Evolutionary conservation across 805 yeast genomes (phyloP), one percentile per base, ranked within the genome.

Genomic region (Nakazawaea ambrosiae): DNA sequence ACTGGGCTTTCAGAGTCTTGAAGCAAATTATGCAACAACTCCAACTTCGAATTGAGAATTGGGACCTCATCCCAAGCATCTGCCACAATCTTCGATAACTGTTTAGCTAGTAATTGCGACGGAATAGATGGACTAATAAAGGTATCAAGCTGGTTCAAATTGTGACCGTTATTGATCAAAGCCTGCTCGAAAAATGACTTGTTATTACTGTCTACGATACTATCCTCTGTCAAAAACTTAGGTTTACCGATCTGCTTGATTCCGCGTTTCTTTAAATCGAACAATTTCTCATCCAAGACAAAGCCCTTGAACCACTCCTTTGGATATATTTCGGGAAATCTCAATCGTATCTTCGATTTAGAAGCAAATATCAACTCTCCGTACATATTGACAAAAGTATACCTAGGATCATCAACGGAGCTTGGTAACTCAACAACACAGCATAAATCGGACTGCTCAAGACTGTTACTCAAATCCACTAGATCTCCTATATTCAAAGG

Each of bases 401-500:
- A 81, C 23, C 78, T 57, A 19, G 75, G 72, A 32, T 77, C 79
- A 14, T 61, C 60, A 2, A 70, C 51, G 4, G 60, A 51, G 4
- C 50, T 45, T 0, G 89, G 89, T 19, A 73, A 54, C 19, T 65
- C 70, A 1, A 69, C 76, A 24, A 82, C 67, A 34, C 80, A 70
- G 20, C 73, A 70, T 15, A 80, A 57, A 34, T 66, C 68, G 4
- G 68, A 58, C 27, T 64, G 65, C 34, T 68, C 59, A 33, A 65
- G 49, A 5, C 55, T 63, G 1, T 60, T 55, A 11, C 62, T 58
- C 14, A 80, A 50, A 14, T 76, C 70, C 4, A 80, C 87, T 33
- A 80, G 58, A 53, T 82, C 89, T 32, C 90, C 89, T 3, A 76
- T 59, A 6, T 60, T 45, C 12, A 76, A 33, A 31, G 54, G 59